Base-by-base conservation (phyloP, 2,329 filamentous ascomycete species). In the Microdochium bolleyi region DNA sequence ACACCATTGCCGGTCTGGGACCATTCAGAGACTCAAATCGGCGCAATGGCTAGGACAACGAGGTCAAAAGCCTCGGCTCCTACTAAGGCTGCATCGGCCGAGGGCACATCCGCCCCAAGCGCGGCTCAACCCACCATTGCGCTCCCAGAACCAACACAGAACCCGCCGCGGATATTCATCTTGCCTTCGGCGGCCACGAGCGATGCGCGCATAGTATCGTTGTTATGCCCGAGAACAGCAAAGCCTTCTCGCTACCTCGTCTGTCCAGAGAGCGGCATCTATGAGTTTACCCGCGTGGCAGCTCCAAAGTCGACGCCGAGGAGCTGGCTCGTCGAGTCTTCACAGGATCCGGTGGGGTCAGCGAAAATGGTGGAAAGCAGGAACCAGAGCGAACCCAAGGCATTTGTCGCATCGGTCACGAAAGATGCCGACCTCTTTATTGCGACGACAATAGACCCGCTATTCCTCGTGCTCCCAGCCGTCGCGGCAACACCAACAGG, bases 401-500 rank as follows among this genome's bases (percentile, higher is more conserved):
- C 48, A 3, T 27, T 54, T 16, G 30, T 52, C 48, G 34, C 54
- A 27, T 21, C 46, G 3, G 56, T 89, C 24, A 78, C 84, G 32
- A 84, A 84, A 61, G 78, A 77, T 46, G 83, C 89, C 32, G 84
- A 91, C 55, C 72, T 97, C n/a, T 87, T 88, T 61, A 71, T 97
- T 54, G 89, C 92, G 9, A 96, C 94, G 1, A 81, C 84, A 2
- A 75, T 96, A 52, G 94, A 99, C 67, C 80, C 89, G 4, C 64
- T 96, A 2, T 97, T 97, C 71, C 75, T 97, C 50, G 65, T 95
- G 3, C 73, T 97, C 1, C 88, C 92, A 0, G 79, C 84, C 3
- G 76, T 97, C 1, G 71, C 74, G 1, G 68, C 80, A 38, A 61
- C 70, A 32, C 66, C 68, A 51, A 51, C 63, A 30, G 22, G 53